These are phyloP conservation scores for Heliamphora pulchella DNA, from an alignment of 179 eudicot genomes.

Conservation along the genomic window DNA sequence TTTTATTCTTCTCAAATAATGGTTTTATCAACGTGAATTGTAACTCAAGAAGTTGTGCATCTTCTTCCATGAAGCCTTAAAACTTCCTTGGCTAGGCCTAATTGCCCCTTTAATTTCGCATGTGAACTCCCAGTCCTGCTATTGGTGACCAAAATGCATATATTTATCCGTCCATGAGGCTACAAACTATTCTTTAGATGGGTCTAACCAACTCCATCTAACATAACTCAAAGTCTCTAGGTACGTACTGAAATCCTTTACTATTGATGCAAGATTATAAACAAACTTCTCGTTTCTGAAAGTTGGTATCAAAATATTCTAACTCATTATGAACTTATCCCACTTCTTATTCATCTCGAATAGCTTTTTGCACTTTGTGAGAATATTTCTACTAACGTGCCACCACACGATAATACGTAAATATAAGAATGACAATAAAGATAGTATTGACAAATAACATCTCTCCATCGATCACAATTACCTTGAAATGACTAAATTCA, in stretches of 20 bases:
- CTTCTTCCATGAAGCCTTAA: background rate
- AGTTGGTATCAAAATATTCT: background rate
- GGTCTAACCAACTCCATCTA: background rate
- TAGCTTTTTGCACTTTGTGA: background rate
- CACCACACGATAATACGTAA: background rate
- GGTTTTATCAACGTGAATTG: no score
- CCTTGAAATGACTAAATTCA: background rate
- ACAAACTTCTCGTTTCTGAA: background rate
- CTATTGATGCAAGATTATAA: background rate
- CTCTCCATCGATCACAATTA: background rate
- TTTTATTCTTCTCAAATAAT: background rate
- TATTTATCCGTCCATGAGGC: background rate
- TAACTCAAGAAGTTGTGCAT: background rate
- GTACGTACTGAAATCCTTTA: background rate
- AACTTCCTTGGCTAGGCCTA: background rate
- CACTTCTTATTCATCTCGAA: background rate
- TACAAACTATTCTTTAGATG: background rate
- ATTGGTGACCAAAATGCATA: background rate
- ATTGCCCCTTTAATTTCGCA: background rate
- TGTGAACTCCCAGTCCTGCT: background rate
- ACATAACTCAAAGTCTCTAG: background rate
- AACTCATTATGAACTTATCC: background rate
- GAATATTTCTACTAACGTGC: background rate
- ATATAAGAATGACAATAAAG: background rate
- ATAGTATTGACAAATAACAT: background rate